Conservation (phyloP, 108 stramenopile species). For the Cyclotella atomus region DNA sequence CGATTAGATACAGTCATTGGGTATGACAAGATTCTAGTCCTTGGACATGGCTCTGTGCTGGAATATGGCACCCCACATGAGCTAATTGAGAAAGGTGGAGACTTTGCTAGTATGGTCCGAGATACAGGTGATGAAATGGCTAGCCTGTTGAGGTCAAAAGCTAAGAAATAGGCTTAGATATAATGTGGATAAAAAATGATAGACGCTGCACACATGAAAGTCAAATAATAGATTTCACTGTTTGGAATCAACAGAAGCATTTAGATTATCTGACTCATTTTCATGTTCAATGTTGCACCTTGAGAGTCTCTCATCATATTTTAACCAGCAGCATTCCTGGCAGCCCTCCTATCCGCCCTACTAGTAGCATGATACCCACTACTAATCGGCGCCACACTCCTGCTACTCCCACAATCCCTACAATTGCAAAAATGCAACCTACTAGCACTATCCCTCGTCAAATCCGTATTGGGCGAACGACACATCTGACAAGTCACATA, state of each 20-base stretch:
- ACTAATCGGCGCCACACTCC: conserved; percentile 95
- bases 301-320: no score
- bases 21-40: conserved; percentile 89
- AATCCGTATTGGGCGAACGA: conserved; percentile 93
- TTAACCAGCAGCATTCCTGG: conserved; percentile 89
- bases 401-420: conserved; percentile 89
- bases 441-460: conserved; percentile 89
- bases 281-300: no score
- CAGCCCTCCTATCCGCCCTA: conserved; percentile 96
- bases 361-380: conserved; percentile 98
- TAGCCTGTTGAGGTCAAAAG: conserved; percentile 25
- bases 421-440: conserved; percentile 96
- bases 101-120: conserved; percentile 58
- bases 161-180: conserved; percentile 2
- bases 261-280: no score
- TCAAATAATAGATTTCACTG: no score
- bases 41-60: conserved; percentile 86
- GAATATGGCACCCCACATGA: conserved; percentile 89
- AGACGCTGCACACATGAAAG: no score
- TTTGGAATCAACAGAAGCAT: no score
- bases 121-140: conserved; percentile 62
- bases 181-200: neutral
- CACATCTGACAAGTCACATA: conserved; percentile 99
- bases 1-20: conserved; percentile 93
- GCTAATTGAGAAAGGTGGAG: conserved; percentile 51